phyloP scores from a whole-genome alignment of 2,329 filamentous ascomycete species.

The Aspergillus sojae region DNA sequence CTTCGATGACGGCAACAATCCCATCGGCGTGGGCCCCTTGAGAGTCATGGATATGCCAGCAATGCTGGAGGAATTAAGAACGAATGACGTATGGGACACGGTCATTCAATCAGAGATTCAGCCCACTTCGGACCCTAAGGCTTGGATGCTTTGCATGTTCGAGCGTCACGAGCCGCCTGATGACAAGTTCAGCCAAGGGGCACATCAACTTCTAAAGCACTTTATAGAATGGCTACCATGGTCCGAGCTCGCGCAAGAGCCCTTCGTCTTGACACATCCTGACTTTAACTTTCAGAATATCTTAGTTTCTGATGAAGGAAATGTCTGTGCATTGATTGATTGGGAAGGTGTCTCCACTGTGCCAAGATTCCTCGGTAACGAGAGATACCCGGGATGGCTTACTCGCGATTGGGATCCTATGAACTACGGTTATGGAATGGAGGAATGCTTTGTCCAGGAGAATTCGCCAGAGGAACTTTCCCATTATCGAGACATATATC shows the following conservation, averaged over 20 bases:
- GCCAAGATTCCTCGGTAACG: not conserved
- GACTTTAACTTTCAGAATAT: not conserved
- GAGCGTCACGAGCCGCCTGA: not conserved
- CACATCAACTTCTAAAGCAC: not conserved
- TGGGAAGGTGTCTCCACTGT: not conserved
- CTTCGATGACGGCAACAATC: not conserved
- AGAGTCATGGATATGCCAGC: not conserved
- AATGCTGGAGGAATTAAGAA: not conserved
- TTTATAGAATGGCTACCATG: not conserved
- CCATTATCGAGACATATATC: not conserved
- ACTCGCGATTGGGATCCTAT: not conserved
- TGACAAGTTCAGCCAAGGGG: not conserved
- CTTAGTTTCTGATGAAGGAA: not conserved
- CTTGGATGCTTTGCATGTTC: not conserved
- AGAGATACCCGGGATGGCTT: not conserved
- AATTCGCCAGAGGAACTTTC: not conserved
- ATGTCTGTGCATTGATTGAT: not conserved
- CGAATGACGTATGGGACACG: not conserved
- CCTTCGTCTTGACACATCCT: not conserved
- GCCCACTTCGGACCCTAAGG: not conserved
- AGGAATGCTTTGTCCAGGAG: not conserved
- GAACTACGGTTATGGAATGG: not conserved
- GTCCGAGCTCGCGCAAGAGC: not conserved
- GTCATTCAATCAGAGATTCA: not conserved
- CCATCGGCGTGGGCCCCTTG: not conserved